These are phyloP conservation scores for Eimeria nieschulzi DNA, from an alignment of 169 alveolate genomes.

Conservation along the genomic window DNA sequence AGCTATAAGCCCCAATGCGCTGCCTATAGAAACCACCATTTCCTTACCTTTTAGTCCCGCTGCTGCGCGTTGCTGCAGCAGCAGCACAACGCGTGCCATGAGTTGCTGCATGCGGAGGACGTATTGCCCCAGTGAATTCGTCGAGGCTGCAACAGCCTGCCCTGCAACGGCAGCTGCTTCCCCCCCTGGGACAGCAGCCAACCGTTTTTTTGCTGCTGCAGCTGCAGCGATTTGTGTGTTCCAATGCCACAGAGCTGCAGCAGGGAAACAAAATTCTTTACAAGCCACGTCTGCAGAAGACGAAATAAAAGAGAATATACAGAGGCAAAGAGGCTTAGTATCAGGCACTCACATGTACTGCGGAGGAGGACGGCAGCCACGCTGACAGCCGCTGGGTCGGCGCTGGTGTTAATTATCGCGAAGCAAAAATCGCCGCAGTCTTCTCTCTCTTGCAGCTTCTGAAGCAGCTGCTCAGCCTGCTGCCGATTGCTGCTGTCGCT, in stretches of 20 bases:
- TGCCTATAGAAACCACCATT: not conserved
- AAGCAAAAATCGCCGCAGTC: conserved; percentile 19
- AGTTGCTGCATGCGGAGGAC: conserved; percentile 55
- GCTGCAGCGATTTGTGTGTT: conserved; percentile 26
- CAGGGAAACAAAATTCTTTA: no score
- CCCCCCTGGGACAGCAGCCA: conserved; percentile 8
- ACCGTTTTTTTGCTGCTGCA: conserved; percentile 12
- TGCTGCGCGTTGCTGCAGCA: conserved; percentile 40
- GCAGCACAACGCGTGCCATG: conserved; percentile 11
- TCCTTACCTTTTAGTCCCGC: conserved; percentile 11
- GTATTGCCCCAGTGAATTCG: not conserved
- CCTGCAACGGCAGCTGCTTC: conserved; percentile 55
- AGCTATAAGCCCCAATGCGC: no score
- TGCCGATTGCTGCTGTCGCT: conserved; percentile 39
- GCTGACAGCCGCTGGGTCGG: conserved; percentile 7
- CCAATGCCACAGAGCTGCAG: conserved; percentile 54
- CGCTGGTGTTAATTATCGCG: not conserved
- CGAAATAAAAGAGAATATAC: no score
- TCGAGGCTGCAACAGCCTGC: not conserved
- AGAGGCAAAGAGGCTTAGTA: not conserved
- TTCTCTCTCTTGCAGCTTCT: conserved; percentile 19
- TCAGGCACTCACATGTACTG: not conserved
- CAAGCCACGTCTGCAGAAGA: not conserved
- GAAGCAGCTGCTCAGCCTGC: conserved; percentile 51
- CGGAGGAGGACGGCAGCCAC: conserved; percentile 56